These are phyloP conservation scores for Theobroma grandiflorum DNA, from an alignment of 441 rosid species.

Conservation along the genomic window DNA sequence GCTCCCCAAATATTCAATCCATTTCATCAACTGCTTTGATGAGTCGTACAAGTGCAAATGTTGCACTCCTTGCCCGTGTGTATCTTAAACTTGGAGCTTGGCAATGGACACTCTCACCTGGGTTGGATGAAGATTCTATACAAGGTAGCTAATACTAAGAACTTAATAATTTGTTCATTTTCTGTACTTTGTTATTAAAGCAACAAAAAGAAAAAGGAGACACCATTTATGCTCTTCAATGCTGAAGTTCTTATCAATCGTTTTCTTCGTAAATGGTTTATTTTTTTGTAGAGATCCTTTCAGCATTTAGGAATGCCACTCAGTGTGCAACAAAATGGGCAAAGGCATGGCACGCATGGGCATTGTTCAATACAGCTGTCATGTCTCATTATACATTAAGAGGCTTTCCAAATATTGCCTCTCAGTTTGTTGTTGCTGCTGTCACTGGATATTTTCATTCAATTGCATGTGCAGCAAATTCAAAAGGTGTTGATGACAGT, in stretches of 20 bases:
- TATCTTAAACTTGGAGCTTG: slow-evolving; percentile 91
- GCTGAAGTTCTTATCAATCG: slow-evolving; percentile 27
- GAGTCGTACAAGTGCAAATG: slow-evolving; percentile 58
- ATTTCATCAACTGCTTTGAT: slow-evolving; percentile 56
- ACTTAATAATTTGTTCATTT: slow-evolving; percentile 2
- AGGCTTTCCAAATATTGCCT: slow-evolving; percentile 66
- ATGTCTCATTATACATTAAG: slow-evolving; percentile 93
- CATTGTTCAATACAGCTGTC: slow-evolving; percentile 96
- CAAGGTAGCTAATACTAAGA: slow-evolving; percentile 60
- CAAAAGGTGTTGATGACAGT: slow-evolving; percentile 99
- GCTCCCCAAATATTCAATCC: slow-evolving; percentile 62
- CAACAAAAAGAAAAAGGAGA: background rate
- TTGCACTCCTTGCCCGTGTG: slow-evolving; percentile 90
- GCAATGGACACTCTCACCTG: slow-evolving; percentile 95
- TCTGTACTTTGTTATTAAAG: background rate
- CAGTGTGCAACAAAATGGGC: slow-evolving; percentile 89
- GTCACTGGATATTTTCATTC: slow-evolving; percentile 99
- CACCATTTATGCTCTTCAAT: background rate
- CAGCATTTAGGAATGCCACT: slow-evolving; percentile 84
- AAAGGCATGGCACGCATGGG: slow-evolving; percentile 99
- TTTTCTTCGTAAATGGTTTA: slow-evolving; percentile 27
- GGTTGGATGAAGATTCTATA: slow-evolving; percentile 89
- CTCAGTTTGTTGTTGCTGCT: slow-evolving; percentile 94
- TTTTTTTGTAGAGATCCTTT: slow-evolving; percentile 72
- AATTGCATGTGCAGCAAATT: slow-evolving; percentile 92